Evolutionary conservation across 371 early-diverging fungal species (phyloP).

Genomic region (Neoconidiobolus thromboides): DNA sequence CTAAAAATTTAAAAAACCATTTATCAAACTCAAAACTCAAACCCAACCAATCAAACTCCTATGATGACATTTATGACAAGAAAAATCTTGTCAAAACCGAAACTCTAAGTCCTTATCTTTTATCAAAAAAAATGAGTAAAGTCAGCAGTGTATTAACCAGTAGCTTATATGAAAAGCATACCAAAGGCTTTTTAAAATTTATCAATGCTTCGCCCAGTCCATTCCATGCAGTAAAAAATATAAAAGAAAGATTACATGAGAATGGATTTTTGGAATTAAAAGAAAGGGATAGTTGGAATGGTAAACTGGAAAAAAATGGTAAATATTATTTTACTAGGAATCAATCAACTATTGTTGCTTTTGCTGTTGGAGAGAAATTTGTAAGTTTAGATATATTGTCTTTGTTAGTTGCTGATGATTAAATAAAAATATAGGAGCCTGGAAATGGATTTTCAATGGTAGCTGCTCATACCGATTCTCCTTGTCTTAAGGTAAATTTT

Average conservation of each 20-base stretch:
- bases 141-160: no score
- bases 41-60: no score
- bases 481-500: slow-evolving; percentile 72
- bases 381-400: slow-evolving; percentile 8
- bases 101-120: no score
- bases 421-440: slow-evolving; percentile 22
- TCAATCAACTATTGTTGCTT: slow-evolving; percentile 74
- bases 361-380: slow-evolving; percentile 73
- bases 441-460: slow-evolving; percentile 76
- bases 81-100: no score
- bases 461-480: slow-evolving; percentile 94
- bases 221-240: slow-evolving; percentile 80
- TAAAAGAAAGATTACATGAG: slow-evolving; percentile 31
- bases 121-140: no score
- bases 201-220: slow-evolving; percentile 84
- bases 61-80: no score
- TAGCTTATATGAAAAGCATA: slow-evolving; percentile 8
- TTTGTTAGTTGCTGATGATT: neutral
- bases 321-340: slow-evolving; percentile 93
- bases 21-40: no score
- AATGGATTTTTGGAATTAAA: slow-evolving; percentile 71
- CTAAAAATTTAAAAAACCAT: no score
- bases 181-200: slow-evolving; percentile 54
- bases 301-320: slow-evolving; percentile 39
- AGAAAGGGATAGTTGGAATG: slow-evolving; percentile 67